Conservation (phyloP, 768 basidiomycete genomes). For the Cystobasidium ongulense region DNA sequence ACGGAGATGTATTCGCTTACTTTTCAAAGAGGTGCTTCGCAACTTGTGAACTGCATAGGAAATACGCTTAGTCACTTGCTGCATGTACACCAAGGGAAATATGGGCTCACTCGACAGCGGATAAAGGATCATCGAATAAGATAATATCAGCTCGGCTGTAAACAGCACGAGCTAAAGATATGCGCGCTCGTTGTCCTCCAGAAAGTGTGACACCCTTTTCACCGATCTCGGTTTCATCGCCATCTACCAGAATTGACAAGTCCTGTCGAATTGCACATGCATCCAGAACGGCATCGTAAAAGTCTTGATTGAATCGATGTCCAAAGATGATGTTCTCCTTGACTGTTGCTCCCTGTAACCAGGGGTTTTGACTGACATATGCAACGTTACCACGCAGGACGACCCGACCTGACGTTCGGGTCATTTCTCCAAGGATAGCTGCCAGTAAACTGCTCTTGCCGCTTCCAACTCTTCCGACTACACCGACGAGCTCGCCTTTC, state of each 20-base stretch:
- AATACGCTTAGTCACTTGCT: slow-evolving; percentile 58
- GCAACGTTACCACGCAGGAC: slow-evolving; percentile 47
- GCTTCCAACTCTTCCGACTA: slow-evolving; percentile 80
- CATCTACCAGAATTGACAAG: slow-evolving; percentile 65
- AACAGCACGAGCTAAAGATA: slow-evolving; percentile 76
- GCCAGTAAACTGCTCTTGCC: slow-evolving; percentile 56
- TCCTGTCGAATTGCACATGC: slow-evolving; percentile 82
- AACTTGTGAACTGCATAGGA: slow-evolving; percentile 57
- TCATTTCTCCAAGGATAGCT: slow-evolving; percentile 39
- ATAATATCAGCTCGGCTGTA: slow-evolving; percentile 89
- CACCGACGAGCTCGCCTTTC: slow-evolving; percentile 75
- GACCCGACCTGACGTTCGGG: slow-evolving; percentile 63
- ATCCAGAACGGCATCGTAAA: slow-evolving; percentile 73
- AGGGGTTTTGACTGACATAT: slow-evolving; percentile 47
- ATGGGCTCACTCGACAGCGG: slow-evolving; percentile 55
- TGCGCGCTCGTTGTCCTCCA: slow-evolving; percentile 68
- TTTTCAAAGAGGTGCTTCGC: slow-evolving; percentile 71
- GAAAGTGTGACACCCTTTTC: slow-evolving; percentile 57
- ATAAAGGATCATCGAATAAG: slow-evolving; percentile 80
- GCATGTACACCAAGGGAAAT: too few species aligned
- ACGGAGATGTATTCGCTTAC: slow-evolving; percentile 50
- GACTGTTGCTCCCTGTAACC: slow-evolving; percentile 62
- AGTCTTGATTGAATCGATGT: slow-evolving; percentile 73
- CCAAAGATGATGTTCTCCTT: slow-evolving; percentile 88
- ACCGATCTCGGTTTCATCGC: slow-evolving; percentile 77